Percentiles rank a stretch among this genome's conserved stretches.
phyloP scores from a whole-genome alignment of 2,329 filamentous ascomycete genomes.

The Pleoardoris graminearum region DNA sequence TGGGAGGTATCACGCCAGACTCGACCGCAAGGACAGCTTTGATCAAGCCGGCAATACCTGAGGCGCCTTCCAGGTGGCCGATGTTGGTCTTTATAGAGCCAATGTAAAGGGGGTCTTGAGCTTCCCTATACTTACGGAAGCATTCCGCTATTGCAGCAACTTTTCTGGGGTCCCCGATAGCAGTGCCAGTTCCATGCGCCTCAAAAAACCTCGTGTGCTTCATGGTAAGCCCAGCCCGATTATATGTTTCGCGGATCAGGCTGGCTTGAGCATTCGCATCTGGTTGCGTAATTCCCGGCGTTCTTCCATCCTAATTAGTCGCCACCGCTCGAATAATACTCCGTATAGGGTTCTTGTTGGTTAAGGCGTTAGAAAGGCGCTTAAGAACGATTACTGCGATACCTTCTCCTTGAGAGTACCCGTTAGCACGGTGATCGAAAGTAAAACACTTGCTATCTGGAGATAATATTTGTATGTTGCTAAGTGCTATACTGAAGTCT shows the following conservation, averaged over 20 bases:
- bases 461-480: too few relatives aligned
- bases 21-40: conserved; percentile 46
- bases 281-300: too few relatives aligned
- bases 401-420: too few relatives aligned
- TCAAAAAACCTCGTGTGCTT: conserved; percentile 14
- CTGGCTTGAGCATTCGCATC: too few relatives aligned
- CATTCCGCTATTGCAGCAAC: not conserved
- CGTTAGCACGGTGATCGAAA: too few relatives aligned
- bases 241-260: not conserved
- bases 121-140: not conserved
- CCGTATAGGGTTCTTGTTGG: too few relatives aligned
- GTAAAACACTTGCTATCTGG: too few relatives aligned
- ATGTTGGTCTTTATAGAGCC: conserved; percentile 41
- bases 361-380: too few relatives aligned
- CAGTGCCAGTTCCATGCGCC: conserved; percentile 59
- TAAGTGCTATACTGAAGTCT: too few relatives aligned
- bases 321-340: too few relatives aligned
- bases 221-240: conserved; percentile 2
- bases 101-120: conserved; percentile 4
- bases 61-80: conserved; percentile 46
- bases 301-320: too few relatives aligned
- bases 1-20: conserved; percentile 31
- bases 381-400: too few relatives aligned
- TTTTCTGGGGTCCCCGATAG: conserved; percentile 39
- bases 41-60: conserved; percentile 41